Conservation (phyloP, 805 yeast genomes). For the Metschnikowia continentalis region DNA sequence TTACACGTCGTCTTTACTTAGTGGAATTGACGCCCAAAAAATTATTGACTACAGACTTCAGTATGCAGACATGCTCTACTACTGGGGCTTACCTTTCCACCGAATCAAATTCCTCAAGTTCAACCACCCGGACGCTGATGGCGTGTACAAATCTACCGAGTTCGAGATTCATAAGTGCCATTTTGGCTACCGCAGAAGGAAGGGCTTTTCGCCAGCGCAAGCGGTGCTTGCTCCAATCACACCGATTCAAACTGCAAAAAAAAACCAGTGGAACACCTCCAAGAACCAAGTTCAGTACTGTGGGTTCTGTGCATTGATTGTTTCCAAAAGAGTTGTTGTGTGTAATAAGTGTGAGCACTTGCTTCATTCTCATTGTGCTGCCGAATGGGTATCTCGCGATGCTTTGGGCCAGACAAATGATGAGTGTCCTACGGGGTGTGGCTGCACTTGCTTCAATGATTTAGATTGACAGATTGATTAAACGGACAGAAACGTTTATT, state of each 20-base stretch:
- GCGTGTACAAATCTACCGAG: conserved; percentile 12
- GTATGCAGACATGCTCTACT: conserved; percentile 71
- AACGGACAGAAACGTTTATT: background rate
- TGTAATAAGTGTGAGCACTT: conserved; percentile 79
- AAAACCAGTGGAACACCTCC: conserved; percentile 31
- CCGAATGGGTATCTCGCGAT: conserved; percentile 43
- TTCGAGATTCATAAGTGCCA: conserved; percentile 33
- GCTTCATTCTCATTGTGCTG: conserved; percentile 73
- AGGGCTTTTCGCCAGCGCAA: conserved; percentile 17
- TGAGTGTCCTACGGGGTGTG: conserved; percentile 19
- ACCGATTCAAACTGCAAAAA: conserved; percentile 19
- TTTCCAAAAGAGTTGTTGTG: conserved; percentile 55
- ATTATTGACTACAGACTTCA: conserved; percentile 50
- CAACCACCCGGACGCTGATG: conserved; percentile 41
- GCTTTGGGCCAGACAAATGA: conserved; percentile 1
- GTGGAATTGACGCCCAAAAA: conserved; percentile 32
- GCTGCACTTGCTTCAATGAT: conserved; percentile 15
- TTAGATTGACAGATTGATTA: background rate
- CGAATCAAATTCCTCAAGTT: conserved; percentile 74
- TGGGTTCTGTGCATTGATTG: conserved; percentile 59
- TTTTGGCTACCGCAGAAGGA: conserved; percentile 27
- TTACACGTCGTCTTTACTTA: conserved; percentile 38
- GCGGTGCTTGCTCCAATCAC: conserved; percentile 24
- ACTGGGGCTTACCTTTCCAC: conserved; percentile 83
- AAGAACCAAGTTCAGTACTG: conserved; percentile 44